Percentiles rank a stretch among this genome's conserved stretches.
Conservation (phyloP, 768 basidiomycete genomes). For the Panaeolus papilionaceus region DNA sequence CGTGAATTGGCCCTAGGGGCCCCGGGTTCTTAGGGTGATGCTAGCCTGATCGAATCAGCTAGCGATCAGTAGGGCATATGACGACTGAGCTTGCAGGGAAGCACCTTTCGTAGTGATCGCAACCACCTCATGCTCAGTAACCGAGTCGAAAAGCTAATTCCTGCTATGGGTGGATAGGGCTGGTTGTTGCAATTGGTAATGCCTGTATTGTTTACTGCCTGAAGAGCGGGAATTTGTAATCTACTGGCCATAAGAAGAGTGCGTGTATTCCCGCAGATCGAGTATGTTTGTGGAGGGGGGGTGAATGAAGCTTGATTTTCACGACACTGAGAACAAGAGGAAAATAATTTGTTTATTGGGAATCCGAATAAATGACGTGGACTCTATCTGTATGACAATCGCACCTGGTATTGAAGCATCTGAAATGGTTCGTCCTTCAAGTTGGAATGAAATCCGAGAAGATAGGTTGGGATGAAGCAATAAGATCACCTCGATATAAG, state of each 20-base stretch:
- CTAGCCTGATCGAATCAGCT: slow-evolving; percentile 10
- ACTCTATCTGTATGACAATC: neutral
- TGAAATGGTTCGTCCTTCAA: neutral
- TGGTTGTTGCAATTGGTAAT: neutral
- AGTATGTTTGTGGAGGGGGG: neutral
- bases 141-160: neutral
- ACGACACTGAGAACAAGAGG: neutral
- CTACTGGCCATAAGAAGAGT: neutral
- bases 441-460: slow-evolving; percentile 5
- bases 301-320: neutral
- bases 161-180: neutral
- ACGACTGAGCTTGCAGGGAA: slow-evolving; percentile 10
- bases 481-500: neutral
- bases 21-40: slow-evolving; percentile 1
- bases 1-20: neutral
- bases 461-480: neutral
- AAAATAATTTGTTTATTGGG: neutral
- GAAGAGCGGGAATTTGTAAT: neutral
- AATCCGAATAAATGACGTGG: neutral
- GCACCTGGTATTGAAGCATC: neutral
- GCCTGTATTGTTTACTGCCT: neutral
- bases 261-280: neutral
- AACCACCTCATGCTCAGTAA: slow-evolving; percentile 10
- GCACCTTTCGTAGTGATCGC: slow-evolving; percentile 10
- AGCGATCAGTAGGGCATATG: slow-evolving; percentile 8